Percentiles rank a stretch among this genome's conserved stretches.
These are phyloP conservation scores for Akanthomyces muscarius DNA, from an alignment of 2,329 filamentous ascomycete genomes.

Conservation along the genomic window DNA sequence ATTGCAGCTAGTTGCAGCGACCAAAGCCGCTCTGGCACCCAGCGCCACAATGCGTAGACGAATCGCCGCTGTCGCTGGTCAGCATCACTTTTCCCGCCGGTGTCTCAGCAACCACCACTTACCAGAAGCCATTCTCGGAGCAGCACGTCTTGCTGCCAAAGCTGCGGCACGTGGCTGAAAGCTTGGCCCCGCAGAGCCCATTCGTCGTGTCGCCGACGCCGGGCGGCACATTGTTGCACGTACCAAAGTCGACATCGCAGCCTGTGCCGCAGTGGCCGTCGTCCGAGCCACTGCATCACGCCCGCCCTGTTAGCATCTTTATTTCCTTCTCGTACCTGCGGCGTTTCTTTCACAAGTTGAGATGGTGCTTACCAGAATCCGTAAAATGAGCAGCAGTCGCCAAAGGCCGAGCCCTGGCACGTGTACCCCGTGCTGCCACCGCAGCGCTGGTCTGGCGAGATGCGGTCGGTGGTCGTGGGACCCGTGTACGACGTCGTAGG, in stretches of 20 bases:
- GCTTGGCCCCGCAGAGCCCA: conserved; percentile 32
- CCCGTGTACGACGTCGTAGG: conserved; percentile 19
- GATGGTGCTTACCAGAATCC: conserved; percentile 35
- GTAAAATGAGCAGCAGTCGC: conserved; percentile 39
- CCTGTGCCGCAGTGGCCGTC: conserved; percentile 35
- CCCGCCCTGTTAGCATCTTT: neutral
- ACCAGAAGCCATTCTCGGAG: conserved; percentile 35
- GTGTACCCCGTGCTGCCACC: conserved; percentile 33
- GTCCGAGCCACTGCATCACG: conserved; percentile 28
- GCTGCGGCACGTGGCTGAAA: conserved; percentile 30
- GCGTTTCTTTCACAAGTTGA: too few relatives aligned
- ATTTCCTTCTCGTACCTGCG: neutral
- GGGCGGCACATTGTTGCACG: conserved; percentile 26
- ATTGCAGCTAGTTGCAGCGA: conserved; percentile 24
- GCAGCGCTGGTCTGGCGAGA: conserved; percentile 35
- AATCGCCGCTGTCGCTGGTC: conserved; percentile 2
- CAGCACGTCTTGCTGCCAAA: conserved; percentile 34
- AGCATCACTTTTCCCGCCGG: neutral
- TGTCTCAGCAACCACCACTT: conserved; percentile 14
- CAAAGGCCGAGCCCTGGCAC: conserved; percentile 34
- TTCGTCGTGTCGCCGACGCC: conserved; percentile 32
- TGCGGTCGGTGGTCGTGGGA: conserved; percentile 22
- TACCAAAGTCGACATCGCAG: conserved; percentile 34
- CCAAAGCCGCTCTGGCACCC: conserved; percentile 35
- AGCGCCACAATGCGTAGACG: conserved; percentile 26